Evolutionary conservation across 75 land plant genomes (phyloP).

Genomic region (Pinus taeda): DNA sequence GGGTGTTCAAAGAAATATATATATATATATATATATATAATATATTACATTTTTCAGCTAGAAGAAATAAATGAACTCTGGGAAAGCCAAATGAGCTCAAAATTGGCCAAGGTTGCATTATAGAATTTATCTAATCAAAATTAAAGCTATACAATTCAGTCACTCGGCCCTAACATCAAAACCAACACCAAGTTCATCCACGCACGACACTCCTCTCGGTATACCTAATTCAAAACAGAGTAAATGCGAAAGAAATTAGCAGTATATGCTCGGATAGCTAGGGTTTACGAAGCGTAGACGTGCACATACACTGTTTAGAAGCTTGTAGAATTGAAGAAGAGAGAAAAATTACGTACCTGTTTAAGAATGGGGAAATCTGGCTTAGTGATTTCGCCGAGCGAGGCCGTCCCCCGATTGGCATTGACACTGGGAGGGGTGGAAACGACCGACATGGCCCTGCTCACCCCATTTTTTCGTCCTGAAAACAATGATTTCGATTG

Average conservation of each 20-base stretch:
- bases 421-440: too few species aligned
- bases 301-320: background rate
- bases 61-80: too few species aligned
- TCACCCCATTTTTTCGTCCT: background rate
- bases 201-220: background rate
- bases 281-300: background rate
- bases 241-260: background rate
- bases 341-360: conserved; percentile 35
- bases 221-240: background rate
- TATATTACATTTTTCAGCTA: too few species aligned
- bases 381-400: conserved; percentile 58
- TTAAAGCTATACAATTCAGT: too few species aligned
- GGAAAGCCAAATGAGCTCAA: too few species aligned
- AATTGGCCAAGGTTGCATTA: too few species aligned
- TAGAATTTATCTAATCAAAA: too few species aligned
- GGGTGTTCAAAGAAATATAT: too few species aligned
- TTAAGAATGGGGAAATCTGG: conserved; percentile 73
- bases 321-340: background rate
- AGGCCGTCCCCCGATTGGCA: conserved; percentile 9
- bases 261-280: background rate
- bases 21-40: too few species aligned
- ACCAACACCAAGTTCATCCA: background rate
- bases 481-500: background rate
- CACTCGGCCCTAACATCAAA: background rate
- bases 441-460: too few species aligned